These are phyloP conservation scores for Cystoisospora suis DNA, from an alignment of 169 alveolate genomes.

Conservation along the genomic window DNA sequence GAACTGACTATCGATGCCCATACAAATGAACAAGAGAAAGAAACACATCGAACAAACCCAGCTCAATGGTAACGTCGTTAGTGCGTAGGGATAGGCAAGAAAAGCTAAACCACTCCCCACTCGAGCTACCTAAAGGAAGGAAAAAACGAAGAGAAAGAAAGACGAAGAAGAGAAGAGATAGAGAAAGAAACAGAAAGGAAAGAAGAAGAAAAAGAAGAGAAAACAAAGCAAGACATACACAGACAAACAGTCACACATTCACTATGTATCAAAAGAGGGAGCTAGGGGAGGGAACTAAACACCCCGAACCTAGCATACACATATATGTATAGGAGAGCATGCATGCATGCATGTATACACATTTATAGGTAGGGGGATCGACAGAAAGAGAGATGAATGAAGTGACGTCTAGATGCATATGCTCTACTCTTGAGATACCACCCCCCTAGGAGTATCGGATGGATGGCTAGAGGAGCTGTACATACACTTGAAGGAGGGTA, in stretches of 20 bases:
- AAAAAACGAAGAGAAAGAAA: neutral
- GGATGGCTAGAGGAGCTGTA: too few species aligned
- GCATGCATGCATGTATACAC: too few species aligned
- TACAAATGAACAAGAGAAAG: neutral
- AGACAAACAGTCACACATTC: neutral
- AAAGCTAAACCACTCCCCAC: conserved; percentile 23
- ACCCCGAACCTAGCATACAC: too few species aligned
- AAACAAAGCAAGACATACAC: neutral
- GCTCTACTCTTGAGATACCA: too few species aligned
- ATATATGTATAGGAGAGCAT: too few species aligned
- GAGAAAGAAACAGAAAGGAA: neutral
- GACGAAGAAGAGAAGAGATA: neutral
- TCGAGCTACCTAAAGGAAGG: conserved; percentile 2
- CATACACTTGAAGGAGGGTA: too few species aligned
- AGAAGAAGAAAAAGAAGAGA: neutral
- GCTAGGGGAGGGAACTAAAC: too few species aligned
- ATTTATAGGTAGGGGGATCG: too few species aligned
- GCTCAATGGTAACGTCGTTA: neutral
- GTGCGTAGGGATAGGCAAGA: neutral
- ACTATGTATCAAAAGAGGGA: too few species aligned
- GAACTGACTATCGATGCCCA: neutral
- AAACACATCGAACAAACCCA: neutral
- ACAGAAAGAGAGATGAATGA: too few species aligned
- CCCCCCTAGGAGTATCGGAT: too few species aligned
- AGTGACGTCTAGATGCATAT: too few species aligned